A percentile compares a stretch with the other conserved stretches of the same genome.
Conservation (phyloP, 129 eudicot species). For the Cynara cardunculus region DNA sequence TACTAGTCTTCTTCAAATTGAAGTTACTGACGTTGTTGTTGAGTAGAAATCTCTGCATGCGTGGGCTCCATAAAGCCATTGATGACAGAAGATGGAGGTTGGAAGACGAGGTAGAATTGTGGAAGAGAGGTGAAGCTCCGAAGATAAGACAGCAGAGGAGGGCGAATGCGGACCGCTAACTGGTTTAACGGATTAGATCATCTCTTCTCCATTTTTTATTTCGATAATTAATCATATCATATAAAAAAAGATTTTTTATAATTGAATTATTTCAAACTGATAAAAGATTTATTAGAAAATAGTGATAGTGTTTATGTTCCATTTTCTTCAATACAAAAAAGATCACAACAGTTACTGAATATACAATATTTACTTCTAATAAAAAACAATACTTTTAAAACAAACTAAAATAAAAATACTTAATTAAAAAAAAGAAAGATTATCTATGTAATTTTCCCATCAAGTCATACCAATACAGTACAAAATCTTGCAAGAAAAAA, state of each 20-base stretch:
- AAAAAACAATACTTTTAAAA: not conserved
- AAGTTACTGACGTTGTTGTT: conserved; percentile 29
- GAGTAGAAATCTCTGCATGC: conserved; percentile 57
- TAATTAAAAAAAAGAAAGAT: not conserved
- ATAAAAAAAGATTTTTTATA: no score
- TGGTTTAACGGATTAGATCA: conserved; percentile 53
- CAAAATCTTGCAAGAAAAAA: not conserved
- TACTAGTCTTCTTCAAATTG: conserved; percentile 25
- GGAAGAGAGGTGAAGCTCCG: not conserved
- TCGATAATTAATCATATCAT: not conserved
- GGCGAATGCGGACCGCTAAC: conserved; percentile 38
- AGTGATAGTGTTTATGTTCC: not conserved
- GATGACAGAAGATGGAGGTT: conserved; percentile 4
- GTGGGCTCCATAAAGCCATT: conserved; percentile 71
- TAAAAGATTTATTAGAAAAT: no score
- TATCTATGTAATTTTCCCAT: not conserved
- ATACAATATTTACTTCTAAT: not conserved
- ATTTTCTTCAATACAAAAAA: not conserved
- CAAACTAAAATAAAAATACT: not conserved
- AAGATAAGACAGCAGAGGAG: conserved; percentile 10
- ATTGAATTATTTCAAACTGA: no score
- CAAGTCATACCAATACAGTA: not conserved
- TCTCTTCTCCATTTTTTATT: not conserved
- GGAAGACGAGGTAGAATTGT: not conserved
- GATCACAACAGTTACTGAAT: not conserved